Evolutionary conservation across 108 stramenopile genomes (phyloP).

Genomic region (Fragilariopsis cylindrus): DNA sequence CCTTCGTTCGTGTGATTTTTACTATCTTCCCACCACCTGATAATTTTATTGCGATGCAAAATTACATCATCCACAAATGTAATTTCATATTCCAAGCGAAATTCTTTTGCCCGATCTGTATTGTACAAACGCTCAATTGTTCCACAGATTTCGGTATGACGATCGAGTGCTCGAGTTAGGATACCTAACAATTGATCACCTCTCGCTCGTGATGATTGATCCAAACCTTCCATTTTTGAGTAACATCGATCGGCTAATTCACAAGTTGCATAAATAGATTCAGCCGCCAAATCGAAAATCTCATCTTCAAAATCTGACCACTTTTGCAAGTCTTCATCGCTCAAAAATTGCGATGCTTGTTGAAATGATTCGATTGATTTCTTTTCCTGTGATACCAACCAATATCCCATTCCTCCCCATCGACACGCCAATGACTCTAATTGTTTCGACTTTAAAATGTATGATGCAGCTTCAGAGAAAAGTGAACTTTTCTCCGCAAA

Average conservation of each 20-base stretch:
- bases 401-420: slow-evolving; percentile 31
- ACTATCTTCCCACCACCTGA: slow-evolving; percentile 13
- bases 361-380: slow-evolving; percentile 20
- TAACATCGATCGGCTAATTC: slow-evolving; percentile 19
- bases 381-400: slow-evolving; percentile 17
- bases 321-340: background rate
- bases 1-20: background rate
- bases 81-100: slow-evolving; percentile 17
- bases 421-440: slow-evolving; percentile 39
- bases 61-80: slow-evolving; percentile 8
- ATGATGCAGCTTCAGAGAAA: slow-evolving; percentile 11
- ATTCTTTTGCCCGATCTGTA: background rate
- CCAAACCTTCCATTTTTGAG: slow-evolving; percentile 16
- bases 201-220: background rate
- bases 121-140: slow-evolving; percentile 8
- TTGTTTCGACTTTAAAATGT: slow-evolving; percentile 27
- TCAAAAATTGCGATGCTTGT: slow-evolving; percentile 21
- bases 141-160: slow-evolving; percentile 21
- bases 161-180: slow-evolving; percentile 16
- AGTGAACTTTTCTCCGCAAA: background rate
- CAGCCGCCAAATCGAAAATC: slow-evolving; percentile 20
- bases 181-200: slow-evolving; percentile 17
- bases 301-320: slow-evolving; percentile 8
- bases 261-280: slow-evolving; percentile 22
- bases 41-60: slow-evolving; percentile 2